Conservation (phyloP, 2,329 filamentous ascomycete species). For the Dactylellina cionopaga region DNA sequence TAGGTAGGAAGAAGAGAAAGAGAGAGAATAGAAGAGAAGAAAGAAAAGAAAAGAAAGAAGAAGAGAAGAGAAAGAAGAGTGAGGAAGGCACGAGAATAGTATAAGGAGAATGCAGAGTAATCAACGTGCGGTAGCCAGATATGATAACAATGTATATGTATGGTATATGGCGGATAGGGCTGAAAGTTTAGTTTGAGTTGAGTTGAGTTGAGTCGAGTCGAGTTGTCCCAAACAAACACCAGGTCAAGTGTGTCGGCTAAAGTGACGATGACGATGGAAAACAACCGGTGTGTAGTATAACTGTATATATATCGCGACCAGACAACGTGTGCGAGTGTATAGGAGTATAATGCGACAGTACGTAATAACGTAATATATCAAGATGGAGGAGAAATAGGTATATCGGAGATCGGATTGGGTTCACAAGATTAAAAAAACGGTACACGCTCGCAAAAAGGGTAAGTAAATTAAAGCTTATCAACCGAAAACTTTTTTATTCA, state of each 20-base stretch:
- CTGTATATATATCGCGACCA: neutral
- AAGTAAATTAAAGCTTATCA: slow-evolving; percentile 51
- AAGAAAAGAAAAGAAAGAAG: slow-evolving; percentile 1
- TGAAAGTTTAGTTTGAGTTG: no score
- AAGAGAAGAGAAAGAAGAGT: neutral
- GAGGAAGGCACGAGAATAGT: no score
- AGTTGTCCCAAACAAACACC: no score
- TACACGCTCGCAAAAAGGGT: slow-evolving; percentile 46
- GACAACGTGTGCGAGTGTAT: neutral
- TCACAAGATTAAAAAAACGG: slow-evolving; percentile 20
- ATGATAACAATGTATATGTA: no score
- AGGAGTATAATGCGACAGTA: neutral
- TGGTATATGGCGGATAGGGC: no score
- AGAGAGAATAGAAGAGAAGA: neutral
- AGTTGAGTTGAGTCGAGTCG: no score
- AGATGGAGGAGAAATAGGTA: neutral
- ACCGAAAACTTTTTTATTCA: slow-evolving; percentile 35
- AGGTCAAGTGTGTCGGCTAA: no score
- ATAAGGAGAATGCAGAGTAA: neutral
- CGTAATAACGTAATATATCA: neutral
- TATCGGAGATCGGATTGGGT: slow-evolving; percentile 11
- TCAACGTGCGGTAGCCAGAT: no score
- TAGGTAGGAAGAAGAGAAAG: neutral
- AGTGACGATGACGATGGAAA: no score
- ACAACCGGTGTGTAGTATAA: neutral